phyloP scores from a whole-genome alignment of 768 basidiomycete genomes.

The Fistulinella prunicolor region DNA sequence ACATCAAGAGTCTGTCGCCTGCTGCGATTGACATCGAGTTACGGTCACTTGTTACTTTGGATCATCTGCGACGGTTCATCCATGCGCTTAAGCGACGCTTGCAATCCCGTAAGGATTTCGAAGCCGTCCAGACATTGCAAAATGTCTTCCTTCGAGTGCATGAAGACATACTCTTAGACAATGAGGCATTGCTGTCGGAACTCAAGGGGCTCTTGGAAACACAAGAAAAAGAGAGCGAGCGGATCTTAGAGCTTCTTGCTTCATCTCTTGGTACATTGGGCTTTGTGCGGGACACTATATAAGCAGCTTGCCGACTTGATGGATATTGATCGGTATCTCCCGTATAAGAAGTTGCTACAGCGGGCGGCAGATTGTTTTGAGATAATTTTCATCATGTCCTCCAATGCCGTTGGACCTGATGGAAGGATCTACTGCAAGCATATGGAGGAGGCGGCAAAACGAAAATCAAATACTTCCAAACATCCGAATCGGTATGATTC shows the following conservation, averaged over 20 bases:
- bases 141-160: conserved; percentile 83
- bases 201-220: conserved; percentile 58
- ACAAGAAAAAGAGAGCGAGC: conserved; percentile 74
- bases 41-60: conserved; percentile 66
- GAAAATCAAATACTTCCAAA: conserved; percentile 31
- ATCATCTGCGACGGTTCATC: conserved; percentile 66
- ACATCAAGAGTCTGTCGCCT: conserved; percentile 83
- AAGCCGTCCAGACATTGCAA: conserved; percentile 88
- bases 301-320: background rate
- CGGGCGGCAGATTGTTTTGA: background rate
- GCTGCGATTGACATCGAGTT: conserved; percentile 91
- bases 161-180: conserved; percentile 73
- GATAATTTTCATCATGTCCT: conserved; percentile 16
- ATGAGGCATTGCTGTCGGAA: conserved; percentile 56
- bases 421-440: conserved; percentile 41
- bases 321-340: background rate
- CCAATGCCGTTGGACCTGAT: conserved; percentile 19
- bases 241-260: conserved; percentile 72
- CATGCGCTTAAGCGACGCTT: conserved; percentile 71
- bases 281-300: conserved; percentile 71
- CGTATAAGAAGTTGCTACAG: too few relatives aligned
- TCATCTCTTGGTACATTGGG: conserved; percentile 72
- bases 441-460: conserved; percentile 28
- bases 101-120: conserved; percentile 82
- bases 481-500: conserved; percentile 40